Evolutionary conservation across 129 eudicot species (phyloP), one percentile per base, ranked within the genome.

Genomic region (Artemisia tridentata): DNA sequence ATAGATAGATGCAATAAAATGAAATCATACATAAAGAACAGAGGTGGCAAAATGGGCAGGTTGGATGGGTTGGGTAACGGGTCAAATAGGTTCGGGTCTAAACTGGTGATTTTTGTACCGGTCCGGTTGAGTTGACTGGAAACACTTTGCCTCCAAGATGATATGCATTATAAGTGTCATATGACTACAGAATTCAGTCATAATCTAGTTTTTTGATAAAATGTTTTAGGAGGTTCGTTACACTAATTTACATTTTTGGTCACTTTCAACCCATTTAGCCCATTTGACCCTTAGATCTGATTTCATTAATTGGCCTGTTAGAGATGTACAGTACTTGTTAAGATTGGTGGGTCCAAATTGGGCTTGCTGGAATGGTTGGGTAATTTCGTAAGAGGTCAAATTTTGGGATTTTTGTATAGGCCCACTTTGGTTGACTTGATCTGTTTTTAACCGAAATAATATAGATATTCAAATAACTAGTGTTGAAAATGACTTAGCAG

Each of bases 231-330:
- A 23, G 23, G 58, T 67, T 41, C 43, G 27, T 6, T 23, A 43
- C 12, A 23, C 3, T 50, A 9, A 0, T 48, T 25, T 61, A 20
- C 23, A 49, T 21, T 48, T 65, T 67, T n/a, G n/a, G 46, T 2
- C 19, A 68, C 27, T 15, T 51, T 27, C 12, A 41, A 67, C 47
- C 59, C 48, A n/a, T 68, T 11, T 16, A 51, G 31, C 59, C 72
- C 14, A 17, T 17, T 17, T 16, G 52, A 15, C 46, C 47, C 43
- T 59, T 20, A 8, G 15, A 59, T 19, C 3, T 25, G 18, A n/a
- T 29, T 15, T 27, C 23, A 45, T 27, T 31, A 16, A 12, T 29
- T 63, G 2, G 10, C 27, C 50, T 9, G 15, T 23, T 61, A 61
- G 4, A 25, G 46, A 61, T 61, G 9, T 38, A 38, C 45, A 27